These are phyloP conservation scores for Scheffersomyces amazonensis DNA, from an alignment of 805 yeast genomes.

Conservation along the genomic window DNA sequence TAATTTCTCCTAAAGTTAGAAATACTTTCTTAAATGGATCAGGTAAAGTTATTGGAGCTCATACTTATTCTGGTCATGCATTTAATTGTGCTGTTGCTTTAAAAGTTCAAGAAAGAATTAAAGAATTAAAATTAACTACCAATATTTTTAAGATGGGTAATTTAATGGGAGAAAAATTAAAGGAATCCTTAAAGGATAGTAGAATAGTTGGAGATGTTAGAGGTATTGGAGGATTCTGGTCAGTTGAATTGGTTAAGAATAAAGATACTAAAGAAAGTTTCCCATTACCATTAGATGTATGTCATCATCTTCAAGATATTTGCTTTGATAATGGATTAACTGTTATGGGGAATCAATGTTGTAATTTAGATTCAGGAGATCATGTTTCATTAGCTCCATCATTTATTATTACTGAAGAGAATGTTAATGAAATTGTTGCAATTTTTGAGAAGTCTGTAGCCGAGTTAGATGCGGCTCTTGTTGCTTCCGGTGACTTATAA, in stretches of 20 bases:
- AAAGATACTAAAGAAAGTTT: constrained; percentile 49
- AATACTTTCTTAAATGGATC: constrained; percentile 23
- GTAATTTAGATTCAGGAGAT: constrained; percentile 32
- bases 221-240: constrained; percentile 59
- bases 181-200: constrained; percentile 12
- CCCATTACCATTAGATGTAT: constrained; percentile 37
- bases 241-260: constrained; percentile 53
- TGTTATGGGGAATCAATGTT: constrained; percentile 46
- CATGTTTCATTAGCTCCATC: constrained; percentile 44
- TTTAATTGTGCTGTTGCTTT: constrained; percentile 46
- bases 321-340: constrained; percentile 45
- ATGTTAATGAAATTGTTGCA: constrained; percentile 30
- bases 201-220: constrained; percentile 50
- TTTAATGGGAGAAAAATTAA: constrained; percentile 36
- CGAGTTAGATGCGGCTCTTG: constrained; percentile 25
- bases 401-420: constrained; percentile 30
- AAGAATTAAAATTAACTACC: constrained; percentile 27
- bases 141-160: constrained; percentile 45
- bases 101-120: constrained; percentile 39
- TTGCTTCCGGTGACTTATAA: neutral
- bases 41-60: constrained; percentile 42
- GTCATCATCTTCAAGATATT: constrained; percentile 28
- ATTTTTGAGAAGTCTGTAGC: constrained; percentile 38
- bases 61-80: constrained; percentile 49
- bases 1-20: constrained; percentile 20